phyloP scores from a whole-genome alignment of 768 basidiomycete species.

The Lactifluus rugatus region DNA sequence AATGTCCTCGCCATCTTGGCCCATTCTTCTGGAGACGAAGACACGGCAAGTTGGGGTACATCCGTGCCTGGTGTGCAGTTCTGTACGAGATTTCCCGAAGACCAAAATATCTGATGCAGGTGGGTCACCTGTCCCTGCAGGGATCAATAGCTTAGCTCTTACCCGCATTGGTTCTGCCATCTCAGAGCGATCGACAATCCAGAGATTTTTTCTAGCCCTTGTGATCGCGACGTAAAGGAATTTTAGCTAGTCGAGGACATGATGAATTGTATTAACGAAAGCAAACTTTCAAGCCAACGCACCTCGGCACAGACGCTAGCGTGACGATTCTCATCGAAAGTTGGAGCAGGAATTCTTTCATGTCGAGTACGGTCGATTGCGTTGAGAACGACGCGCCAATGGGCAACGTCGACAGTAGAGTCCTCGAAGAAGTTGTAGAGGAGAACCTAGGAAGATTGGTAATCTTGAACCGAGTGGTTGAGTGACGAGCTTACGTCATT shows the following conservation, averaged over 20 bases:
- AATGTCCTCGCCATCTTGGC: conserved; percentile 30
- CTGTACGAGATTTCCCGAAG: conserved; percentile 34
- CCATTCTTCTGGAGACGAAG: conserved; percentile 44
- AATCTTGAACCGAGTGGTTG: not conserved
- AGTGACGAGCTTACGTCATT: conserved; percentile 35
- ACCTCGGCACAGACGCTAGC: conserved; percentile 24
- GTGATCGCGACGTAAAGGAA: conserved; percentile 59
- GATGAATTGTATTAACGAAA: not conserved
- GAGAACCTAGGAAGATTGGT: conserved; percentile 39
- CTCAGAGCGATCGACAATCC: conserved; percentile 55
- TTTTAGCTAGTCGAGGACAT: conserved; percentile 37
- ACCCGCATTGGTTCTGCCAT: conserved; percentile 56
- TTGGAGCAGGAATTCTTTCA: conserved; percentile 29
- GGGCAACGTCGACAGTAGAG: conserved; percentile 36
- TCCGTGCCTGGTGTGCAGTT: conserved; percentile 39
- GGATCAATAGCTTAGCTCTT: conserved; percentile 7
- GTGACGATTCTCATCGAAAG: conserved; percentile 41
- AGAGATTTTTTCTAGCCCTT: conserved; percentile 52
- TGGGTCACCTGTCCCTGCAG: not conserved
- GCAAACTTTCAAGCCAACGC: not conserved
- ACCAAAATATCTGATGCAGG: conserved; percentile 41
- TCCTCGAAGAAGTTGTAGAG: conserved; percentile 62
- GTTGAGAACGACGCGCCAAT: conserved; percentile 51
- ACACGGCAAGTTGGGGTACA: conserved; percentile 44
- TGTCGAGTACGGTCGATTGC: conserved; percentile 22